These are phyloP conservation scores for Apiotrichum akiyoshidainum DNA, from an alignment of 1,284 basidiomycete genomes.

Conservation along the genomic window DNA sequence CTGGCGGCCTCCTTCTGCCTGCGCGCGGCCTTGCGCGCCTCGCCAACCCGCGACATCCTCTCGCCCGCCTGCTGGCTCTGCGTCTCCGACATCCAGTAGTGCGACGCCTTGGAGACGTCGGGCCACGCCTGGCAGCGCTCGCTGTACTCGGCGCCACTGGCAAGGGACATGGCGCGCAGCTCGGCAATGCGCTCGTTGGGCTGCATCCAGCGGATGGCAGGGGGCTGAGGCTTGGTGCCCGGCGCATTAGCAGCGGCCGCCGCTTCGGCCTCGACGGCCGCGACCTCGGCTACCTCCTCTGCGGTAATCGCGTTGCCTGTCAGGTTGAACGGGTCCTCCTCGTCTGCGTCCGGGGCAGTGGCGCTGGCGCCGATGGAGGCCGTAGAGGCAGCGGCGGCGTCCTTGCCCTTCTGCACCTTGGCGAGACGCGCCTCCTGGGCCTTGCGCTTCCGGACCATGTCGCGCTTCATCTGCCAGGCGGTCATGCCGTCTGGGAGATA, in stretches of 20 bases:
- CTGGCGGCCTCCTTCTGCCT: not conserved
- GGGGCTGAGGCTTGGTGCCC: not conserved
- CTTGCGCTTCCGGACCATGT: constrained; percentile 25
- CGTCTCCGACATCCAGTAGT: not conserved
- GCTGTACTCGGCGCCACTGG: constrained; percentile 35
- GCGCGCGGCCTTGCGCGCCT: not conserved
- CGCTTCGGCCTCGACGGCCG: not conserved
- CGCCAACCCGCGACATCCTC: not conserved
- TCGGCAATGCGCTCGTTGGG: constrained; percentile 26
- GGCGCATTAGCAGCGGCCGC: not conserved
- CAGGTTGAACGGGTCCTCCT: constrained; percentile 1
- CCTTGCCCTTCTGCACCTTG: not conserved
- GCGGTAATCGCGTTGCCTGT: constrained; percentile 1
- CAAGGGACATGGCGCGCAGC: constrained; percentile 30
- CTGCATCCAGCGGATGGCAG: constrained; percentile 30
- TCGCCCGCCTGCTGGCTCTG: not conserved
- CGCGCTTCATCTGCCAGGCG: constrained; percentile 12
- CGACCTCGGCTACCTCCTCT: not conserved
- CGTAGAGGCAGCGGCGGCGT: constrained; percentile 2
- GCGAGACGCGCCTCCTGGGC: not conserved
- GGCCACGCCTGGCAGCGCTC: constrained; percentile 26
- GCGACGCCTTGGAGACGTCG: not conserved
- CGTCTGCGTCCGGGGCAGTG: not conserved
- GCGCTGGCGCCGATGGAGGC: not conserved
- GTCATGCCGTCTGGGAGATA: constrained; percentile 45